These are phyloP conservation scores for Carex parvula DNA, from an alignment of 176 grass and related monocot genomes.

Conservation along the genomic window DNA sequence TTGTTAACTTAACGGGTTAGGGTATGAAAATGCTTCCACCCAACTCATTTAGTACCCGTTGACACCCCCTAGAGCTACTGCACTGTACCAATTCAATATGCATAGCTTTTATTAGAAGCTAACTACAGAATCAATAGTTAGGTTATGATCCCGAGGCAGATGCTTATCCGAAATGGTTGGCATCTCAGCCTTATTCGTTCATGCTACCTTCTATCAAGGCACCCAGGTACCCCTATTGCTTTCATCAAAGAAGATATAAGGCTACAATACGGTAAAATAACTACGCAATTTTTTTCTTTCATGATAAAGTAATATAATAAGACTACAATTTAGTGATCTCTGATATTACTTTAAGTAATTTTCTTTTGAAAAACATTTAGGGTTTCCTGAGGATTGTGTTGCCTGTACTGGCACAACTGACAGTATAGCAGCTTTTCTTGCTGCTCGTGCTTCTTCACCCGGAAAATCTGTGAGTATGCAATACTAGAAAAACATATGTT, in stretches of 20 bases:
- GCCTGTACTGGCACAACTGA: conserved; percentile 74
- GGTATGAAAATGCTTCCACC: too few species aligned
- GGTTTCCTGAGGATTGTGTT: conserved; percentile 42
- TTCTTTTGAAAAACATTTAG: conserved; percentile 26
- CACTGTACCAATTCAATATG: background rate
- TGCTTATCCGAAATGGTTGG: conserved; percentile 70
- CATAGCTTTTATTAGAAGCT: background rate
- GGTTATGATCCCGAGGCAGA: conserved; percentile 66
- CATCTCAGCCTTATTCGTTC: conserved; percentile 49
- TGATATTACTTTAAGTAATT: conserved; percentile 22
- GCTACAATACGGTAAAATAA: conserved; percentile 48
- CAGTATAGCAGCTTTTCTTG: conserved; percentile 77
- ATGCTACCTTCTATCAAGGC: conserved; percentile 57
- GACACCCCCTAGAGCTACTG: background rate
- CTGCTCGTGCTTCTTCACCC: conserved; percentile 41
- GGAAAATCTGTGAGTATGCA: conserved; percentile 55
- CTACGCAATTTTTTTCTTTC: background rate
- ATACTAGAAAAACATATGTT: background rate
- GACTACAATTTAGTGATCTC: conserved; percentile 40
- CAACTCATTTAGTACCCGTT: too few species aligned
- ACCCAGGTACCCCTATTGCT: conserved; percentile 48
- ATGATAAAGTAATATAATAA: conserved; percentile 10
- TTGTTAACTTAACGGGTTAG: too few species aligned
- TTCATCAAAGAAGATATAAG: conserved; percentile 51
- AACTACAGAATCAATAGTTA: conserved; percentile 29